Conservation (phyloP, 805 yeast genomes). For the Starmerella floricola region DNA sequence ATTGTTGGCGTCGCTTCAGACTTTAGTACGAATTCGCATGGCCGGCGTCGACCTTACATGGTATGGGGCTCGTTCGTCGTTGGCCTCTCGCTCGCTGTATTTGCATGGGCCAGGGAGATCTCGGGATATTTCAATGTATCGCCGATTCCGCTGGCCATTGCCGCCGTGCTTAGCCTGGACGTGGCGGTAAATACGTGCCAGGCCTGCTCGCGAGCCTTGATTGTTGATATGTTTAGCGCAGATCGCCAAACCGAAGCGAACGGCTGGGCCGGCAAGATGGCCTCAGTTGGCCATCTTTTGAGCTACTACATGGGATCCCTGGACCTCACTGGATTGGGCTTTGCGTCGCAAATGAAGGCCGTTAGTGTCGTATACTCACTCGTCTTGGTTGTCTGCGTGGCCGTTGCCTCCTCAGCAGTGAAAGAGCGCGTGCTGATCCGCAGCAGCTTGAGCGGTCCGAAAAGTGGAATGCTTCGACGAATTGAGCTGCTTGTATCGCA, state of each 20-base stretch:
- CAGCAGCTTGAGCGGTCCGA: conserved; percentile 27
- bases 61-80: conserved; percentile 44
- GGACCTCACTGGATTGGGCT: conserved; percentile 33
- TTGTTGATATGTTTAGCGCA: conserved; percentile 49
- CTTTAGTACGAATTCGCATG: conserved; percentile 28
- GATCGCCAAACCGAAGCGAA: conserved; percentile 47
- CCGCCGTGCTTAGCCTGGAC: conserved; percentile 44
- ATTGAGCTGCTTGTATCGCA: background rate
- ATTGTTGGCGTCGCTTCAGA: conserved; percentile 49
- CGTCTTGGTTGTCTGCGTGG: conserved; percentile 34
- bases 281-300: conserved; percentile 45
- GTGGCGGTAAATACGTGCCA: conserved; percentile 49
- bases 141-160: conserved; percentile 11
- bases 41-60: conserved; percentile 48
- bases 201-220: conserved; percentile 48
- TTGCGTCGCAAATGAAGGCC: conserved; percentile 44
- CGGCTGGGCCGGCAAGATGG: conserved; percentile 58
- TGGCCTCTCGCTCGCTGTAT: conserved; percentile 34
- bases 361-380: conserved; percentile 36
- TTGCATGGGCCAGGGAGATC: conserved; percentile 33
- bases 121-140: conserved; percentile 33
- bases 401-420: conserved; percentile 33
- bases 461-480: background rate
- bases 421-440: conserved; percentile 40
- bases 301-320: conserved; percentile 45